phyloP scores from a whole-genome alignment of 768 basidiomycete genomes.

The Holtermannia corniformis region DNA sequence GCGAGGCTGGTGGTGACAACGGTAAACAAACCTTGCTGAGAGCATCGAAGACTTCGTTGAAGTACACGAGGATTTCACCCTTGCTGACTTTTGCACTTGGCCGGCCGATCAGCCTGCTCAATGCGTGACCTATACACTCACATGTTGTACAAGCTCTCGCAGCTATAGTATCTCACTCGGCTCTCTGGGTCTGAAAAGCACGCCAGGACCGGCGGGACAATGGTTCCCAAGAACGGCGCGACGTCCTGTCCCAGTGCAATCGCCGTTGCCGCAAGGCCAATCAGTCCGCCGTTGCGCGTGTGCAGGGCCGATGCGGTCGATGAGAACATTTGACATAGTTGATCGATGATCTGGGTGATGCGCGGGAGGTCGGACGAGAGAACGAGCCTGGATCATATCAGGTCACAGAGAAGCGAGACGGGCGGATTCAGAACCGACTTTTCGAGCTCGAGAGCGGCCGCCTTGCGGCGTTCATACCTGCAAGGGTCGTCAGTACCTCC shows the following conservation, averaged over 20 bases:
- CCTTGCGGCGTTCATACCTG: constrained; percentile 85
- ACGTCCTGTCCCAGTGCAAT: constrained; percentile 91
- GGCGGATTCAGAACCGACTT: constrained; percentile 51
- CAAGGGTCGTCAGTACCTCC: constrained; percentile 4
- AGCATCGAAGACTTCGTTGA: constrained; percentile 96
- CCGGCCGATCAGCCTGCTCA: constrained; percentile 4
- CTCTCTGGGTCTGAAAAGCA: constrained; percentile 94
- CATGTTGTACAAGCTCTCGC: constrained; percentile 96
- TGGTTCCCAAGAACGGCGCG: constrained; percentile 87
- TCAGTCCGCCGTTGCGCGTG: constrained; percentile 86
- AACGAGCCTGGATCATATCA: constrained; percentile 45
- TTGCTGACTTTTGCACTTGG: constrained; percentile 61
- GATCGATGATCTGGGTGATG: constrained; percentile 81
- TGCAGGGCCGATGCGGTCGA: constrained; percentile 73
- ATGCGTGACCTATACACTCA: constrained; percentile 1
- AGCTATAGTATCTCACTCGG: constrained; percentile 88
- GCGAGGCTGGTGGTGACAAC: neutral
- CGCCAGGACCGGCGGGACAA: constrained; percentile 73
- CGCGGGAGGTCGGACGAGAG: constrained; percentile 69
- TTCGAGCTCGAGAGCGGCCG: constrained; percentile 89
- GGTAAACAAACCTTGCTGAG: constrained; percentile 66
- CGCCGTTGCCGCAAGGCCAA: constrained; percentile 92
- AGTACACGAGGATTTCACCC: constrained; percentile 90
- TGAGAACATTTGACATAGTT: constrained; percentile 88
- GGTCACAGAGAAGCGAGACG: neutral